These are phyloP conservation scores for Rhynchosporium secalis DNA, from an alignment of 2,329 filamentous ascomycete genomes.

Conservation along the genomic window DNA sequence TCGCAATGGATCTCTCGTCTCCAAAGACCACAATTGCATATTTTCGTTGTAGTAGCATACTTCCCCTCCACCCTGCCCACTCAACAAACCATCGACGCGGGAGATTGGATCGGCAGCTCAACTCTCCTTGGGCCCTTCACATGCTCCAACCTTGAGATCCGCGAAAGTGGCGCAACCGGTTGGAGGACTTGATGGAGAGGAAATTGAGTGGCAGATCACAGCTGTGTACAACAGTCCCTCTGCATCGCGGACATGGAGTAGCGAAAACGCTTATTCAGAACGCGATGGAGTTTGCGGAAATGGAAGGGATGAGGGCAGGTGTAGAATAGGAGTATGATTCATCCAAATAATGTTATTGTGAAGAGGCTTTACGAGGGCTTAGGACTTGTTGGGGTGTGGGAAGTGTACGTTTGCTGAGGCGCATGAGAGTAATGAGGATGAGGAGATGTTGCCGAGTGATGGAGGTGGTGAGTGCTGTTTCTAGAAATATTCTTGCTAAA, in stretches of 20 bases:
- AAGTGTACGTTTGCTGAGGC: slow-evolving; percentile 39
- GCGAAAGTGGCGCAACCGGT: slow-evolving; percentile 32
- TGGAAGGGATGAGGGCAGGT: slow-evolving; percentile 19
- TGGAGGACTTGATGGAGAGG: slow-evolving; percentile 30
- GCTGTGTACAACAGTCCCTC: slow-evolving; percentile 31
- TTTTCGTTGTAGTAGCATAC: slow-evolving; percentile 39
- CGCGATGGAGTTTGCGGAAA: slow-evolving; percentile 28
- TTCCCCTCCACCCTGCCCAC: slow-evolving; percentile 16
- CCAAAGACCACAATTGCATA: slow-evolving; percentile 30
- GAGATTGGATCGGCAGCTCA: slow-evolving; percentile 39
- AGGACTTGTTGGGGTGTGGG: slow-evolving; percentile 36
- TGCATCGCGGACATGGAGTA: slow-evolving; percentile 30
- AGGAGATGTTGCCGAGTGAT: slow-evolving; percentile 36
- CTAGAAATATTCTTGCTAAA: too few relatives aligned
- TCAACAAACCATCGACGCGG: slow-evolving; percentile 28
- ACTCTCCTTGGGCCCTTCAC: slow-evolving; percentile 39
- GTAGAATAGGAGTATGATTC: slow-evolving; percentile 37
- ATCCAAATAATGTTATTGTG: slow-evolving; percentile 35
- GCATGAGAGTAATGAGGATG: slow-evolving; percentile 38
- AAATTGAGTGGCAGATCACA: slow-evolving; percentile 36
- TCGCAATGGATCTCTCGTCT: slow-evolving; percentile 37
- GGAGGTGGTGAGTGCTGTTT: slow-evolving; percentile 11
- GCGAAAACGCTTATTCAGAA: slow-evolving; percentile 31
- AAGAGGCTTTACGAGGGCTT: slow-evolving; percentile 36
- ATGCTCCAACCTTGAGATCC: slow-evolving; percentile 32